These are phyloP conservation scores for Arctostaphylos glauca DNA, from an alignment of 148 eudicot genomes.

Conservation along the genomic window DNA sequence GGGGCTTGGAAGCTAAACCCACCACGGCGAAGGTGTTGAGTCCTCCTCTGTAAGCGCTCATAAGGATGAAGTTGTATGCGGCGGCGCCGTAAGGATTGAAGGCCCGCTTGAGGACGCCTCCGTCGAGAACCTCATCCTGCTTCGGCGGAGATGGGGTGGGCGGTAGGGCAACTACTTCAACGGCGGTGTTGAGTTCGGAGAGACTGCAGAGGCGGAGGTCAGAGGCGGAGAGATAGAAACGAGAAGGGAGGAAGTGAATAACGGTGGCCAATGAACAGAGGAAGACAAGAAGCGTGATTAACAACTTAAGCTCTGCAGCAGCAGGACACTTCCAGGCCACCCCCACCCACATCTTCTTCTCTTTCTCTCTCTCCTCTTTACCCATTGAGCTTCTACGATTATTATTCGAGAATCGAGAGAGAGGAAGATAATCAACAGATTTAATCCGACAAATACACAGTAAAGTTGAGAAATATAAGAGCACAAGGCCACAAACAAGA, in stretches of 20 bases:
- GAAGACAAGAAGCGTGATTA: conserved; percentile 51
- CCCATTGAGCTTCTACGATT: conserved; percentile 12
- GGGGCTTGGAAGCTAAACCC: conserved; percentile 64
- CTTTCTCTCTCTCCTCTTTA: conserved; percentile 21
- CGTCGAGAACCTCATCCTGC: conserved; percentile 6
- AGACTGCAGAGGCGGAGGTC: conserved; percentile 22
- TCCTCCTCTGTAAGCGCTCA: conserved; percentile 89
- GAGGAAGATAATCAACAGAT: background rate
- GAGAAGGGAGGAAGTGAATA: conserved; percentile 56
- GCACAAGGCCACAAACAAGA: background rate
- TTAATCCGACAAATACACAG: background rate
- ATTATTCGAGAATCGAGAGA: background rate
- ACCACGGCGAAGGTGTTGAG: conserved; percentile 48
- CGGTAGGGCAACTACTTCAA: background rate
- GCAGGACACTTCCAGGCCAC: conserved; percentile 54
- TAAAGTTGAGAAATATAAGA: background rate
- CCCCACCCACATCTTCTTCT: conserved; percentile 38
- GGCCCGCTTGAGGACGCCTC: conserved; percentile 41
- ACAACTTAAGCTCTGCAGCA: conserved; percentile 44
- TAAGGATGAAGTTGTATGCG: conserved; percentile 60
- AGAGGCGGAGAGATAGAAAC: conserved; percentile 35
- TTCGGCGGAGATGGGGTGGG: background rate
- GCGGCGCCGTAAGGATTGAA: conserved; percentile 54
- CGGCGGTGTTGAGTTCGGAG: background rate
- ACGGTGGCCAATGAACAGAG: conserved; percentile 52